phyloP scores from a whole-genome alignment of 2,329 filamentous ascomycete species.

The Talaromyces sp. region DNA sequence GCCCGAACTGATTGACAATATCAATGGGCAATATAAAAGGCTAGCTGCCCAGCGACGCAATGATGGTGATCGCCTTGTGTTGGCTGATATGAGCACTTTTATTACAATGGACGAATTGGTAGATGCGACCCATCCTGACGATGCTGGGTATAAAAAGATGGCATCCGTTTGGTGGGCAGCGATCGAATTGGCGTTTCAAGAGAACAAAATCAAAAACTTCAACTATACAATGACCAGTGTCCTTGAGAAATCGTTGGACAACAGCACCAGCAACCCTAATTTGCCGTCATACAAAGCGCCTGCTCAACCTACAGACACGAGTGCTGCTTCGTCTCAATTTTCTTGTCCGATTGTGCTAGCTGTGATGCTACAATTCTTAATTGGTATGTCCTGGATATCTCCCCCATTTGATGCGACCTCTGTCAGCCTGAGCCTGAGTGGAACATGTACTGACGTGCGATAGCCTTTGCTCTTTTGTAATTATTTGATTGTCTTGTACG shows the following conservation, averaged over 20 bases:
- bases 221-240: conserved; percentile 5
- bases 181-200: conserved; percentile 19
- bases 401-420: too few species aligned
- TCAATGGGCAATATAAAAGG: conserved; percentile 30
- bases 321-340: neutral
- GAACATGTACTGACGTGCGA: too few species aligned
- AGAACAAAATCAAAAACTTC: conserved; percentile 17
- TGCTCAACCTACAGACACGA: conserved; percentile 6
- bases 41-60: conserved; percentile 25
- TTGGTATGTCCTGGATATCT: neutral
- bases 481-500: neutral
- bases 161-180: conserved; percentile 33
- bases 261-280: conserved; percentile 10
- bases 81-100: conserved; percentile 31
- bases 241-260: conserved; percentile 8
- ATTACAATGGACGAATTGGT: conserved; percentile 20
- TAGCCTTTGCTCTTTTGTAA: neutral
- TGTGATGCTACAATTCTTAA: neutral
- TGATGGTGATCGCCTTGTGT: conserved; percentile 22
- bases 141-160: conserved; percentile 30
- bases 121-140: conserved; percentile 28
- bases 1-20: conserved; percentile 5
- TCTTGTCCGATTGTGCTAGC: neutral
- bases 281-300: conserved; percentile 10
- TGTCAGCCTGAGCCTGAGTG: too few species aligned